phyloP scores from a whole-genome alignment of 2,329 filamentous ascomycete species.

The Xylaria arbuscula region DNA sequence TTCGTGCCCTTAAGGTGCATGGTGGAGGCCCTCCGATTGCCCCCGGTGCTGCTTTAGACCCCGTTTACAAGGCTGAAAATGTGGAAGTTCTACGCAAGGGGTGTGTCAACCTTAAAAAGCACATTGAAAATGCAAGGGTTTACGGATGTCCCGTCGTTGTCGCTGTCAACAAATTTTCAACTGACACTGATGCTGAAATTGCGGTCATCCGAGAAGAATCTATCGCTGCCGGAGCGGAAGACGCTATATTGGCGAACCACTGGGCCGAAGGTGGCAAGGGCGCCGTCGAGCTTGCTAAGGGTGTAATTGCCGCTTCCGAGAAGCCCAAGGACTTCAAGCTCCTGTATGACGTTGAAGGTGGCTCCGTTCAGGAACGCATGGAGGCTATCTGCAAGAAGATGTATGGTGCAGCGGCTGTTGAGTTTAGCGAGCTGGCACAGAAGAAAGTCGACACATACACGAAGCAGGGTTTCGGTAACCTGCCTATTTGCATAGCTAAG shows the following conservation, averaged over 20 bases:
- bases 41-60: conserved; percentile 83
- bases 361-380: conserved; percentile 84
- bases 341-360: conserved; percentile 81
- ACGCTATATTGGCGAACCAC: conserved; percentile 94
- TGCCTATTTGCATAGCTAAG: conserved; percentile 97
- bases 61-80: conserved; percentile 94
- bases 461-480: conserved; percentile 87
- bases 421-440: conserved; percentile 93
- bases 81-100: conserved; percentile 89
- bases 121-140: conserved; percentile 87
- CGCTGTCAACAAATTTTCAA: conserved; percentile 95
- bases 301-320: conserved; percentile 83
- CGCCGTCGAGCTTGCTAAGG: conserved; percentile 87
- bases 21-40: conserved; percentile 94
- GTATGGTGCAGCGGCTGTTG: conserved; percentile 91
- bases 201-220: conserved; percentile 90
- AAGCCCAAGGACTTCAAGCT: conserved; percentile 90
- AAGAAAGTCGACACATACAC: conserved; percentile 97
- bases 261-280: conserved; percentile 96
- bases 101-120: conserved; percentile 94
- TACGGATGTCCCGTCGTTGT: conserved; percentile 96
- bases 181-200: conserved; percentile 93
- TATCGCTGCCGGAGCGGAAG: conserved; percentile 89
- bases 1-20: conserved; percentile 96
- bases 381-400: conserved; percentile 90